These are phyloP conservation scores for Erodium trifolium DNA, from an alignment of 441 rosid genomes.

Conservation along the genomic window DNA sequence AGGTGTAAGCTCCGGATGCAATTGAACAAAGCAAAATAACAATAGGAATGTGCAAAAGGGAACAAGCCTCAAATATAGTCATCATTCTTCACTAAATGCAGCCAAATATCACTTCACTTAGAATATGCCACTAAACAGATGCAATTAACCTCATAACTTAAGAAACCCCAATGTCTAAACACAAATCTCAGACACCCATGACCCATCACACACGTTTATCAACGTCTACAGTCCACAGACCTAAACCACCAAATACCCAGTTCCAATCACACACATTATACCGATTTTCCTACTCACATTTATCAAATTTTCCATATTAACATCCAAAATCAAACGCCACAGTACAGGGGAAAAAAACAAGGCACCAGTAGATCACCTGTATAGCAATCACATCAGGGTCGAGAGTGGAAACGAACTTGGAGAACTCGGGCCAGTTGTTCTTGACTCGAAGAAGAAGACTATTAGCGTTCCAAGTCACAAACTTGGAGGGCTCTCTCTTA, in stretches of 20 bases:
- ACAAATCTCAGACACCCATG: background rate
- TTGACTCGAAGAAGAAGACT: constrained; percentile 92
- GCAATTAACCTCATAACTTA: constrained; percentile 1
- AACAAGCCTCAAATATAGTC: background rate
- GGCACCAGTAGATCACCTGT: constrained; percentile 38
- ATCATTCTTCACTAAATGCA: constrained; percentile 1
- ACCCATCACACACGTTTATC: constrained; percentile 1
- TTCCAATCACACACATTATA: constrained; percentile 12
- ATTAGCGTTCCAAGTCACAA: constrained; percentile 91
- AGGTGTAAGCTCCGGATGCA: background rate
- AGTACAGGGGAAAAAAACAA: background rate
- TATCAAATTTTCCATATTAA: background rate
- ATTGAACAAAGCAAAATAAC: constrained; percentile 1
- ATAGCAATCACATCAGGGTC: constrained; percentile 86
- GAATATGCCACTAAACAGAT: background rate
- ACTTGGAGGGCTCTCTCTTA: constrained; percentile 58
- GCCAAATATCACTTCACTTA: constrained; percentile 3
- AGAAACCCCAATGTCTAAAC: constrained; percentile 2
- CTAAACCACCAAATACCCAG: constrained; percentile 4
- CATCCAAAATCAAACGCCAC: constrained; percentile 9
- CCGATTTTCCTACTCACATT: constrained; percentile 1
- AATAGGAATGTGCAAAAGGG: background rate
- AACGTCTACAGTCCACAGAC: background rate
- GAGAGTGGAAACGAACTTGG: constrained; percentile 48
- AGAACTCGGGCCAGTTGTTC: constrained; percentile 77